Percentiles rank a stretch among this genome's conserved stretches.
Conservation (phyloP, 2,329 filamentous ascomycete species). For the Camillea tinctor region DNA sequence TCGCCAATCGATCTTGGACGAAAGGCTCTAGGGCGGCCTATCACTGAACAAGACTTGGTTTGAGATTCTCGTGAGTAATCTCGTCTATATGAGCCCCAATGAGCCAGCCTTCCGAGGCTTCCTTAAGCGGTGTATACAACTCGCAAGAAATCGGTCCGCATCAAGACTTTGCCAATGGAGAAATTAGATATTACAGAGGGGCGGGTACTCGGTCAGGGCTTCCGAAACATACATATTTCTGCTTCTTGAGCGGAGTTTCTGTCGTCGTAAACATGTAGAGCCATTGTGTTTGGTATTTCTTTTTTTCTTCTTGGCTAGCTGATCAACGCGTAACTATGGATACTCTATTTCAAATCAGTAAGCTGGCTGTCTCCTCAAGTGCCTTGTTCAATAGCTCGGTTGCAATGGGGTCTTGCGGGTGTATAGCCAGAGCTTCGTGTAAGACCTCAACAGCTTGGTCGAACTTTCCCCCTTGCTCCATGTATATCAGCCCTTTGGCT, state of each 20-base stretch:
- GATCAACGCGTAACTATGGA: background rate
- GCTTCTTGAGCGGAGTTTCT: background rate
- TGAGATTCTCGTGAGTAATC: no score
- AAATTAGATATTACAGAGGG: no score
- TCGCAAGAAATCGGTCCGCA: no score
- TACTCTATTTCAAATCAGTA: conserved; percentile 16
- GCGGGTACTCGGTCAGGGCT: background rate
- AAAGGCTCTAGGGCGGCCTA: no score
- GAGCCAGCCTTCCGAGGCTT: no score
- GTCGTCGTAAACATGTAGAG: background rate
- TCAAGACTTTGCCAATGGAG: no score
- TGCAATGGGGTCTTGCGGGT: conserved; percentile 77
- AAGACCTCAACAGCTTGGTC: conserved; percentile 79
- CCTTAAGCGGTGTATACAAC: no score
- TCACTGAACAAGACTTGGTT: no score
- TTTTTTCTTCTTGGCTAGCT: background rate
- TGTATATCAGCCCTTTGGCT: conserved; percentile 78
- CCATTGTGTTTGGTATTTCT: background rate
- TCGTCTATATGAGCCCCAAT: no score
- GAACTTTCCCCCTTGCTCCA: conserved; percentile 67
- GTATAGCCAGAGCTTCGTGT: conserved; percentile 79
- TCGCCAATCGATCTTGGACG: no score
- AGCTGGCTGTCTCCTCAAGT: conserved; percentile 57
- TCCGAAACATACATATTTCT: background rate
- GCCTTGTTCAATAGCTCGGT: conserved; percentile 76